These are phyloP conservation scores for Tephrocybe sp. DNA, from an alignment of 768 basidiomycete genomes.

Conservation along the genomic window DNA sequence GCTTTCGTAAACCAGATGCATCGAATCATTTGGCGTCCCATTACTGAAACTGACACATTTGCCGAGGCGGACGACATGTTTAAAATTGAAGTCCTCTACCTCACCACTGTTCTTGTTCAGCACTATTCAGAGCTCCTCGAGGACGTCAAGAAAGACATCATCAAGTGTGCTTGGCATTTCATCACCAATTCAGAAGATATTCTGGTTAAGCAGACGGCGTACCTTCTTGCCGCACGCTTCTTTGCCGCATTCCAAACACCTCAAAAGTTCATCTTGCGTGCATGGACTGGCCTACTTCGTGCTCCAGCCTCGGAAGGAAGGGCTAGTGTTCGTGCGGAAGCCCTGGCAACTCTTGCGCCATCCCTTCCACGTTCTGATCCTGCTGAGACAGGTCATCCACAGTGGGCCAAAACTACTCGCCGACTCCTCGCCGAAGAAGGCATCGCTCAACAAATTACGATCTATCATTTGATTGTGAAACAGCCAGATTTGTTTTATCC, in stretches of 20 bases:
- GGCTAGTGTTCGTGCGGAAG: conserved; percentile 74
- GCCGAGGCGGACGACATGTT: conserved; percentile 76
- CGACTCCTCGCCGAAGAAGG: conserved; percentile 89
- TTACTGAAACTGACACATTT: conserved; percentile 55
- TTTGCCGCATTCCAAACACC: conserved; percentile 88
- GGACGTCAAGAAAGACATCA: conserved; percentile 86
- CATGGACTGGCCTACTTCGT: conserved; percentile 88
- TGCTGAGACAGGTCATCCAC: conserved; percentile 58
- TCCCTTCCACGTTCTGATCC: conserved; percentile 67
- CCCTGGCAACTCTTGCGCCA: conserved; percentile 83
- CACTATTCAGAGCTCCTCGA: conserved; percentile 78
- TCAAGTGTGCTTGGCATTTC: conserved; percentile 90
- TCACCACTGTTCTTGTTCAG: conserved; percentile 88
- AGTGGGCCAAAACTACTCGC: conserved; percentile 87
- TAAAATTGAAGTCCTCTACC: conserved; percentile 86
- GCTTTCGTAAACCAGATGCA: conserved; percentile 73
- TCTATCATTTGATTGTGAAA: conserved; percentile 91
- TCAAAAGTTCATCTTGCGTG: conserved; percentile 84
- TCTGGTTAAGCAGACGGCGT: conserved; percentile 90
- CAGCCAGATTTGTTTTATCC: conserved; percentile 92
- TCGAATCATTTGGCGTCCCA: conserved; percentile 78
- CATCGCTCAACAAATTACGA: conserved; percentile 65
- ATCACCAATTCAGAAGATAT: conserved; percentile 79
- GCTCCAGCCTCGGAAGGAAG: conserved; percentile 74
- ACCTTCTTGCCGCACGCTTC: conserved; percentile 88